Conservation (phyloP, 306 rosid genomes). For the Dicorynia guianensis region DNA sequence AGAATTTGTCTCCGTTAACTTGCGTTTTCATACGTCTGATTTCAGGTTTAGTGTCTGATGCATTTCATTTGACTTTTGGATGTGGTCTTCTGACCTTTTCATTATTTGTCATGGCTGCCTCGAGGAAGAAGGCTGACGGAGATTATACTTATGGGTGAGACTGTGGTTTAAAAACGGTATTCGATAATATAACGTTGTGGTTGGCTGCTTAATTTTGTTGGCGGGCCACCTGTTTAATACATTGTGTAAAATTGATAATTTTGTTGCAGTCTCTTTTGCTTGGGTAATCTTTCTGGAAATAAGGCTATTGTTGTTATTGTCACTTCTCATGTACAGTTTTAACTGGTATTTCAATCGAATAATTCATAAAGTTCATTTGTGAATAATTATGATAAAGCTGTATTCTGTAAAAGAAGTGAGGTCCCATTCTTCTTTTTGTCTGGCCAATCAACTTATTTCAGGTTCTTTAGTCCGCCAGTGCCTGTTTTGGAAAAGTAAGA, state of each 20-base stretch:
- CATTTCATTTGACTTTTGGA: constrained; percentile 97
- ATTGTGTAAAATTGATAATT: constrained; percentile 16
- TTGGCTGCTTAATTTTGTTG: not conserved
- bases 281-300: constrained; percentile 7
- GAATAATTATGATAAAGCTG: constrained; percentile 4
- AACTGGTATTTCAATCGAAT: not conserved
- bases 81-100: constrained; percentile 97
- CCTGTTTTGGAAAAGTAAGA: not conserved
- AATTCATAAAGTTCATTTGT: not conserved
- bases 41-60: constrained; percentile 96
- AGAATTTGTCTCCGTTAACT: constrained; percentile 23
- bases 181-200: not conserved
- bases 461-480: constrained; percentile 10
- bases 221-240: not conserved
- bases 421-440: too few species aligned
- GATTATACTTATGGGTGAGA: constrained; percentile 89
- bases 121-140: constrained; percentile 77
- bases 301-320: constrained; percentile 5
- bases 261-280: constrained; percentile 2
- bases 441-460: not conserved
- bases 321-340: not conserved
- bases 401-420: not conserved
- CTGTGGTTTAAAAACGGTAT: constrained; percentile 16
- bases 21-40: not conserved
- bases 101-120: constrained; percentile 85